Base-by-base conservation (phyloP, 257 asterid genomes). In the Galeopsis tetrahit region DNA sequence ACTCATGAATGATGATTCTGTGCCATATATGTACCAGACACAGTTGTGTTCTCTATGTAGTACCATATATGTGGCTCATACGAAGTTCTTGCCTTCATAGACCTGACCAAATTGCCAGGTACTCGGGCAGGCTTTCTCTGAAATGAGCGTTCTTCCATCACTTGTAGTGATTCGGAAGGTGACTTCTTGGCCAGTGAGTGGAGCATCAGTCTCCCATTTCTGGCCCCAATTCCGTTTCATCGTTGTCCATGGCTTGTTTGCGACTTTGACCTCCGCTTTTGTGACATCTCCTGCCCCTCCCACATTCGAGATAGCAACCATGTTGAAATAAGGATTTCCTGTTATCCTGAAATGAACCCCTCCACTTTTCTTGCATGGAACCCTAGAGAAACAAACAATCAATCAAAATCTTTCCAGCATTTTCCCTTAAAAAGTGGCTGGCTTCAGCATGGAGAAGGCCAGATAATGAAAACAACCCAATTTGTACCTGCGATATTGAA, bases 311-410 rank as follows among this genome's bases (percentile, higher is more conserved):
- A 85, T 58, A 1, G 77, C 11, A 38, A 85, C 83, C 83, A 81
- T 15, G 74, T 76, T 79, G 86, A 77, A 85, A 35, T 49, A 17
- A 0, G 83, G 85, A 34, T 79, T 83, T 17, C 88, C 90, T 0
- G 83, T 77, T 35, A 85, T 65, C 9, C 60, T 83, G 71, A 81
- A 85, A 17, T 43, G 59, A 10, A 85, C 32, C 2, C 90, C 88
- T n/a, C 90, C 90, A 6, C n/a, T 55, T 64, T 74, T 85, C 72
- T 79, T 75, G 84, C 90, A 85, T 38, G 80, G 79, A 66, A 79
- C 82, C 86, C 88, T 85, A 17, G 0, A 48, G 0, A 14, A 67
- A 11, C 77, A 66, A 28, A 48, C 15, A 66, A 28, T 39, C 15
- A 71, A 56, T 44, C 8, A 21, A 21, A 58, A 58, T 3, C 62